These are phyloP conservation scores for Aspergillus unguis DNA, from an alignment of 2,329 filamentous ascomycete genomes.

Conservation along the genomic window DNA sequence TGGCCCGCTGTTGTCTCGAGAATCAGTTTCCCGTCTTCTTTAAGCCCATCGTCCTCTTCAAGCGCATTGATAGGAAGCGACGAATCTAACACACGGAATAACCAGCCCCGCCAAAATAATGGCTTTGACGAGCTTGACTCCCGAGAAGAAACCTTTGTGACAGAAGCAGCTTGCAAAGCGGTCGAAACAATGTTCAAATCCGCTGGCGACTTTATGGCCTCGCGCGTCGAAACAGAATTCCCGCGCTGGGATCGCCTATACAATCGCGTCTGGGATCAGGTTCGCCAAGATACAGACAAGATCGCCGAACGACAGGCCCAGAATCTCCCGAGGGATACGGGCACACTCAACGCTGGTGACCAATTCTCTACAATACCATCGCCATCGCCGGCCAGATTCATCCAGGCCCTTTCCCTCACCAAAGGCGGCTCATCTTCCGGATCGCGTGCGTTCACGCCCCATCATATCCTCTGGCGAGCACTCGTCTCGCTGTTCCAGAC, in stretches of 20 bases:
- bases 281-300: slow-evolving; percentile 36
- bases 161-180: slow-evolving; percentile 66
- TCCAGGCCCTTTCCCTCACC: slow-evolving; percentile 19
- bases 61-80: slow-evolving; percentile 19
- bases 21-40: slow-evolving; percentile 42
- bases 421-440: slow-evolving; percentile 19
- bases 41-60: slow-evolving; percentile 49
- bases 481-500: slow-evolving; percentile 38
- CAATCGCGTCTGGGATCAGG: slow-evolving; percentile 35
- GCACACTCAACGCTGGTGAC: background rate
- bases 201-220: slow-evolving; percentile 77
- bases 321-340: slow-evolving; percentile 2
- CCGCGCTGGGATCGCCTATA: slow-evolving; percentile 43
- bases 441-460: slow-evolving; percentile 35
- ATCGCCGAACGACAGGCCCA: slow-evolving; percentile 31
- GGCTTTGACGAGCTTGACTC: slow-evolving; percentile 24
- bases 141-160: slow-evolving; percentile 51
- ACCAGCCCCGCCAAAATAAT: slow-evolving; percentile 43
- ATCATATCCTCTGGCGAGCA: slow-evolving; percentile 40
- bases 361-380: slow-evolving; percentile 11
- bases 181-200: slow-evolving; percentile 65
- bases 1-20: slow-evolving; percentile 70
- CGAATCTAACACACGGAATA: slow-evolving; percentile 8
- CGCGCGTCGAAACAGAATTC: slow-evolving; percentile 69
- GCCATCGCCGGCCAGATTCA: slow-evolving; percentile 11